phyloP scores from a whole-genome alignment of 768 basidiomycete species.

The Kwoniella sp. region DNA sequence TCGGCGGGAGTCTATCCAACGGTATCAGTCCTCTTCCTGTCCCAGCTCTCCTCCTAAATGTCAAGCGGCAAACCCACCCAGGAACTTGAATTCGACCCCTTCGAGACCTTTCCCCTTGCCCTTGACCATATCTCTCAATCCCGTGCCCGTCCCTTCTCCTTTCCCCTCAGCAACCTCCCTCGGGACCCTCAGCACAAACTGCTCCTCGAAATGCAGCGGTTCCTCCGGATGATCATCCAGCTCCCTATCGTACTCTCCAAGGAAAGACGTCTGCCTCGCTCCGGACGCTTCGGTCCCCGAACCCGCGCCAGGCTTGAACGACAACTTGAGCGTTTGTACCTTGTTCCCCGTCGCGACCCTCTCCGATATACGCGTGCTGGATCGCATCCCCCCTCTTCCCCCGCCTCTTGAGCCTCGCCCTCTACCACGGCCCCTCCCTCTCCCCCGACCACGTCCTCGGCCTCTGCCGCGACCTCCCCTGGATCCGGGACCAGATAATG shows the following conservation, averaged over 20 bases:
- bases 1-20: slow-evolving; percentile 70
- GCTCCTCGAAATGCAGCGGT: slow-evolving; percentile 92
- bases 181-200: slow-evolving; percentile 87
- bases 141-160: slow-evolving; percentile 34
- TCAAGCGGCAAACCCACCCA: slow-evolving; percentile 63
- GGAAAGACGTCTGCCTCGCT: slow-evolving; percentile 67
- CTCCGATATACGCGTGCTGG: slow-evolving; percentile 19
- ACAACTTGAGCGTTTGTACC: slow-evolving; percentile 27
- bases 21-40: not conserved
- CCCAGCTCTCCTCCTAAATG: too few relatives aligned
- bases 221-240: slow-evolving; percentile 88
- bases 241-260: slow-evolving; percentile 89
- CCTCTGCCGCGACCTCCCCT: slow-evolving; percentile 25
- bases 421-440: slow-evolving; percentile 19
- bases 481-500: slow-evolving; percentile 14
- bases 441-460: slow-evolving; percentile 15
- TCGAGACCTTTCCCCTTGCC: slow-evolving; percentile 65
- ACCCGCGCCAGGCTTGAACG: slow-evolving; percentile 23
- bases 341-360: slow-evolving; percentile 1
- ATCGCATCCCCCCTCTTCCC: slow-evolving; percentile 9
- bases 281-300: slow-evolving; percentile 9
- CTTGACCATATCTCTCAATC: slow-evolving; percentile 71
- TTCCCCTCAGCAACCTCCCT: slow-evolving; percentile 57
- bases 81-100: slow-evolving; percentile 97
- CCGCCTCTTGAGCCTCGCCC: slow-evolving; percentile 18